Evolutionary conservation across 1,139 yeast species (phyloP), one percentile per base, ranked within the genome.

Genomic region (Saccharomyces hybrid): DNA sequence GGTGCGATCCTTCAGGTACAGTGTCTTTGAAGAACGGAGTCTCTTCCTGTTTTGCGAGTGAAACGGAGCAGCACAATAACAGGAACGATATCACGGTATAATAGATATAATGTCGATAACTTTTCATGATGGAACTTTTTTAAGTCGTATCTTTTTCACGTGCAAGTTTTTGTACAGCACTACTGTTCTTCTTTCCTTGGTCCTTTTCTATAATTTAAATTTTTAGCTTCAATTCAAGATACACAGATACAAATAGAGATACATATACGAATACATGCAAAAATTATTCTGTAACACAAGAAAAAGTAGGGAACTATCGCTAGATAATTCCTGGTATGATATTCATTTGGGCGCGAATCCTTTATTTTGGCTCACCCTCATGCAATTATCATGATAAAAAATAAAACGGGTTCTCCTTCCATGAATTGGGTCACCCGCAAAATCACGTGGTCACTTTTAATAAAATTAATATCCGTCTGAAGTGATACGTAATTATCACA

Each of bases 341-440:
- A 26, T 19, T 4, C 16, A 28, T 34, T n/a, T 34, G 51, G 27
- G 41, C 31, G 13, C 19, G 28, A 13, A 38, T 38, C 44, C 44
- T 38, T 38, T 38, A 38, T 38, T 38, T 38, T 38, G 44, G 44
- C 23, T 38, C 23, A 38, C 44, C 44, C 44, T 38, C 44, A 38
- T 38, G 6, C 25, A 9, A 38, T 38, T 38, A 38, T 38, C 44
- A 19, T 2, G 44, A 6, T 13, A 13, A 38, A 8, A 38, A 38
- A 38, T 9, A 6, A 2, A 38, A 38, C 3, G 11, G 25, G 5
- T 38, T 38, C 5, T 5, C 9, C n/a, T 13, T 19, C 11, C 44
- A 4, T 5, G 2, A 19, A 2, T 19, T 38, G 25, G 7, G 11
- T 9, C 4, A 38, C 44, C 44, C 44, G n/a, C 25, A 38, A 4